A percentile compares a stretch with the other conserved stretches of the same genome.
Conservation (phyloP, 108 stramenopile genomes). For the Nitzschia inconspicua region DNA sequence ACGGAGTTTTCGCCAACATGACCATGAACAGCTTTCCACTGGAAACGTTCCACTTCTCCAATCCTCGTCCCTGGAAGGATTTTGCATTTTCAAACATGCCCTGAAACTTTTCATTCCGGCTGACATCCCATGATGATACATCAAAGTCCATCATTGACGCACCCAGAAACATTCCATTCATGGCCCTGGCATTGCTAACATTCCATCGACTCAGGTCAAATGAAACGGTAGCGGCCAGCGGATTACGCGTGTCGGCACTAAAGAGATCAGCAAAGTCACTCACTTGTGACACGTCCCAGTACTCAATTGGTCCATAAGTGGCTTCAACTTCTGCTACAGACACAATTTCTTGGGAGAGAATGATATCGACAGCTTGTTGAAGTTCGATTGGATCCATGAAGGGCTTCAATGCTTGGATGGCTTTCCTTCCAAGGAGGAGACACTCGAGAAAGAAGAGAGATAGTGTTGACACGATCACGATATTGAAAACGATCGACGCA, state of each 20-base stretch:
- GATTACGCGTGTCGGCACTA: not conserved
- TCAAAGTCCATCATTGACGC: not conserved
- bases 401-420: too few relatives aligned
- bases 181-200: not conserved
- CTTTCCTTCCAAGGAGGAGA: too few relatives aligned
- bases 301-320: not conserved
- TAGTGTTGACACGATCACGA: too few relatives aligned
- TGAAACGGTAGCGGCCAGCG: not conserved
- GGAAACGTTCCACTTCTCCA: not conserved
- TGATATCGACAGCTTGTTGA: not conserved
- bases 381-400: too few relatives aligned
- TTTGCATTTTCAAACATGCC: not conserved
- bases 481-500: too few relatives aligned
- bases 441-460: too few relatives aligned
- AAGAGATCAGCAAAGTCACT: not conserved
- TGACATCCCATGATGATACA: not conserved
- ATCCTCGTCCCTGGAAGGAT: not conserved
- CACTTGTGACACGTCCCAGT: not conserved
- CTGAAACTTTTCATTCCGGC: not conserved
- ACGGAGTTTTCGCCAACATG: constrained; percentile 6
- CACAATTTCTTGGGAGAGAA: not conserved
- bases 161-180: not conserved
- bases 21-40: not conserved
- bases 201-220: not conserved
- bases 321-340: not conserved